phyloP scores from a whole-genome alignment of 2,329 filamentous ascomycete species.

The Camptophora hylomeconis region DNA sequence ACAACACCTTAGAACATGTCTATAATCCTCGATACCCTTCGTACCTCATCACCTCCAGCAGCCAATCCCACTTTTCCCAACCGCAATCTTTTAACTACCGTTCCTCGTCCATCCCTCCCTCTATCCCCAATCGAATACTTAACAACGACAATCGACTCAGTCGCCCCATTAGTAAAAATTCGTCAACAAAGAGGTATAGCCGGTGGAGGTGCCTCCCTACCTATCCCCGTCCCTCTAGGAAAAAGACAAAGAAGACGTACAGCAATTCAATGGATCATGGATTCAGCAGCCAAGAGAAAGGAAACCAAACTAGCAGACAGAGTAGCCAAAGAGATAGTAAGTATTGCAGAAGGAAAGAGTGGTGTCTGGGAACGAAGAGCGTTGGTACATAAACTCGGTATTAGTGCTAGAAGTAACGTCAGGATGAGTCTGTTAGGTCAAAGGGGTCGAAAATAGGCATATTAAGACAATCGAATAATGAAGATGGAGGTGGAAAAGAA shows the following conservation, averaged over 20 bases:
- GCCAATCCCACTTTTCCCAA: constrained; percentile 3
- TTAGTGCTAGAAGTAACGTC: constrained; percentile 64
- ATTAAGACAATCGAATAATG: too few species aligned
- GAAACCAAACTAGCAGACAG: constrained; percentile 62
- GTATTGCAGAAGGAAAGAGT: constrained; percentile 77
- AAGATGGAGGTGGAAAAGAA: too few species aligned
- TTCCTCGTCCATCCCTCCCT: constrained; percentile 66
- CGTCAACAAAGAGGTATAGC: constrained; percentile 61
- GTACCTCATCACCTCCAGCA: constrained; percentile 54
- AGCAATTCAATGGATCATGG: constrained; percentile 81
- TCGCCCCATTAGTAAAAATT: constrained; percentile 77
- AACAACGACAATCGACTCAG: constrained; percentile 78
- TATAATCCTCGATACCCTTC: constrained; percentile 67
- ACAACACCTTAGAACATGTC: constrained; percentile 60
- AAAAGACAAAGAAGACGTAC: constrained; percentile 62
- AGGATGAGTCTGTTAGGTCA: too few species aligned
- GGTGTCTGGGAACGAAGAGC: constrained; percentile 71
- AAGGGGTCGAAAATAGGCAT: too few species aligned
- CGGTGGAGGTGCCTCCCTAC: constrained; percentile 73
- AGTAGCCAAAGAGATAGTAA: constrained; percentile 74
- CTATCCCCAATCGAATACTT: constrained; percentile 85
- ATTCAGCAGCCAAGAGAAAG: constrained; percentile 65
- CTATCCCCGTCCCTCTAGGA: constrained; percentile 65
- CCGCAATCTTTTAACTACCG: constrained; percentile 46
- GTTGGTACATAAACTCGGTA: constrained; percentile 66